Conservation (phyloP, 306 rosid genomes). For the Oxytropis ochrocephala region DNA sequence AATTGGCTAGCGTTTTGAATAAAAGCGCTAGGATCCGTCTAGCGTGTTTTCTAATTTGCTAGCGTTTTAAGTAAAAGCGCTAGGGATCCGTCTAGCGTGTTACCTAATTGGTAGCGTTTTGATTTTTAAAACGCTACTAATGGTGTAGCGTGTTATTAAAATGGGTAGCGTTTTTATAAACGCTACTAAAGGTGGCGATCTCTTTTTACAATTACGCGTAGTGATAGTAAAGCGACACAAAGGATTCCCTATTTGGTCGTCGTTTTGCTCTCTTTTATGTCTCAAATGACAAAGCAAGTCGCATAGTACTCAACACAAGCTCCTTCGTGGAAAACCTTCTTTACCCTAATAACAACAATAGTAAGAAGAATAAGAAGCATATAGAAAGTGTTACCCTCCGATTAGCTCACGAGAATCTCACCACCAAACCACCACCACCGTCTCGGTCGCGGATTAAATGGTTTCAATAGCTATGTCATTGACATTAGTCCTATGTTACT, state of each 20-base stretch:
- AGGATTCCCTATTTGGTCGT: slow-evolving; percentile 26
- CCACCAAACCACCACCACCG: neutral
- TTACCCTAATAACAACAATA: slow-evolving; percentile 8
- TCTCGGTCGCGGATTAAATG: neutral
- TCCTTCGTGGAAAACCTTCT: slow-evolving; percentile 39
- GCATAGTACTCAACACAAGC: slow-evolving; percentile 46
- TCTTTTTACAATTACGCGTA: too few relatives aligned
- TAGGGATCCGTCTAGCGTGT: too few relatives aligned
- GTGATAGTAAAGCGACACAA: slow-evolving; percentile 43
- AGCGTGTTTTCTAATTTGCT: too few relatives aligned
- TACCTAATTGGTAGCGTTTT: too few relatives aligned
- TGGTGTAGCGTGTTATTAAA: too few relatives aligned
- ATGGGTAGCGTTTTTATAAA: too few relatives aligned
- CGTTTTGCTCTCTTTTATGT: slow-evolving; percentile 53
- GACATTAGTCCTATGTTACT: slow-evolving; percentile 36
- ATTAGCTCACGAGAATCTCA: slow-evolving; percentile 23
- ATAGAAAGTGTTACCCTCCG: slow-evolving; percentile 40
- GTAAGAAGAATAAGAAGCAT: slow-evolving; percentile 19
- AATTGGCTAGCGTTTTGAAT: too few relatives aligned
- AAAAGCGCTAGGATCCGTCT: too few relatives aligned
- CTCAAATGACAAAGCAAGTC: slow-evolving; percentile 54
- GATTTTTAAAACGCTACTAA: too few relatives aligned
- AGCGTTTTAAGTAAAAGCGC: too few relatives aligned
- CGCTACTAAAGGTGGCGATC: too few relatives aligned
- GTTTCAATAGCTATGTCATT: slow-evolving; percentile 17